Conservation (phyloP, 1,139 yeast genomes). For the Taiozyma sp. region DNA sequence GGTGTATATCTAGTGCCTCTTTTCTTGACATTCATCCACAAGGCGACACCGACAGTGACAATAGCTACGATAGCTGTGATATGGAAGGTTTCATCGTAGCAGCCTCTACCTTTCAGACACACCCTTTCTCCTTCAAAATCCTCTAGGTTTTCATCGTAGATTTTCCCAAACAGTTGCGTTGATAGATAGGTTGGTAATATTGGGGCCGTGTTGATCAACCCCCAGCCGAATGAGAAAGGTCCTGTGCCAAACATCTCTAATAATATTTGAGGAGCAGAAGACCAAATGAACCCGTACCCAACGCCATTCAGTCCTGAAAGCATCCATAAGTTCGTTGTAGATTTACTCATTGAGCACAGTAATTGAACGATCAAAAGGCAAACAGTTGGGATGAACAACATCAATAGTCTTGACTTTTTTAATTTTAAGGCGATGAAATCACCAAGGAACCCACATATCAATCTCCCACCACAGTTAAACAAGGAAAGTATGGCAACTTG, state of each 20-base stretch:
- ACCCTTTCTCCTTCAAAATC: constrained; percentile 21
- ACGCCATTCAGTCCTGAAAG: constrained; percentile 46
- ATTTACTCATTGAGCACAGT: constrained; percentile 31
- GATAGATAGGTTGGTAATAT: constrained; percentile 46
- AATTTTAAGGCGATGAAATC: constrained; percentile 44
- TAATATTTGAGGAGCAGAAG: constrained; percentile 53
- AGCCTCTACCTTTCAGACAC: constrained; percentile 38
- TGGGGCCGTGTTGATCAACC: constrained; percentile 50
- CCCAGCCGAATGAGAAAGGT: constrained; percentile 55
- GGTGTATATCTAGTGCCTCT: background rate
- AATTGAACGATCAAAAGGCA: constrained; percentile 33
- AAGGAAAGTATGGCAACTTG: constrained; percentile 54
- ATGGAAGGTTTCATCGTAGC: constrained; percentile 40
- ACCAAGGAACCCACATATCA: constrained; percentile 47
- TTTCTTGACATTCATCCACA: constrained; percentile 28
- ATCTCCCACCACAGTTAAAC: constrained; percentile 51
- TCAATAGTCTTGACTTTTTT: constrained; percentile 39
- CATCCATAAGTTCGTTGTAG: constrained; percentile 31
- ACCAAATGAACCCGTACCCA: constrained; percentile 55
- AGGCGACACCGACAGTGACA: constrained; percentile 25
- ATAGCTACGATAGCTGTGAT: constrained; percentile 31
- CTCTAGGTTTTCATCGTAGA: constrained; percentile 42
- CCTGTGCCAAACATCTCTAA: constrained; percentile 55
- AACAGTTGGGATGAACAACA: constrained; percentile 42
- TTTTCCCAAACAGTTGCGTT: constrained; percentile 47